Conservation (phyloP, 148 eudicot genomes). For the Pharnaceum exiguum region DNA sequence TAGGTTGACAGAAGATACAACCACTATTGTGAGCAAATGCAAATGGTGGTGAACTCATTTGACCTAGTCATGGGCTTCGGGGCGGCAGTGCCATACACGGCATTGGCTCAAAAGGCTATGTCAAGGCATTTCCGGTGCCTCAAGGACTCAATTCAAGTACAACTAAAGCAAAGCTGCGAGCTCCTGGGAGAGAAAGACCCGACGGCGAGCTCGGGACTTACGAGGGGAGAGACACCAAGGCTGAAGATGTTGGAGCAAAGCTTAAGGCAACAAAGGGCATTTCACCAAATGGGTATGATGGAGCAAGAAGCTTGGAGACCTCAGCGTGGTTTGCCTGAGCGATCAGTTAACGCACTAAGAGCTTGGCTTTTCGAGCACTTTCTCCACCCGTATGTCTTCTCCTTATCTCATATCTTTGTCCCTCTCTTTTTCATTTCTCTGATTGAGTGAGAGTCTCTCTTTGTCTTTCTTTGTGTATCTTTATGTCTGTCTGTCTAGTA, state of each 20-base stretch:
- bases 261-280: slow-evolving; percentile 80
- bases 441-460: no score
- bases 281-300: slow-evolving; percentile 94
- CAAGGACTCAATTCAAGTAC: slow-evolving; percentile 67
- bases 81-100: slow-evolving; percentile 77
- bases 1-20: slow-evolving; percentile 89
- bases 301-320: slow-evolving; percentile 98
- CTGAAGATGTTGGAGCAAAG: slow-evolving; percentile 72
- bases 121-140: slow-evolving; percentile 85
- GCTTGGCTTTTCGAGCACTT: slow-evolving; percentile 98
- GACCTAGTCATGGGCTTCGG: slow-evolving; percentile 89
- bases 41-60: slow-evolving; percentile 89
- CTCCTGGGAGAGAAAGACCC: slow-evolving; percentile 76
- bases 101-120: slow-evolving; percentile 89
- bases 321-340: slow-evolving; percentile 88
- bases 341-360: slow-evolving; percentile 72
- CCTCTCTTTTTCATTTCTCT: background rate
- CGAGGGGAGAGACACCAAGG: slow-evolving; percentile 91
- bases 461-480: background rate
- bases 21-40: slow-evolving; percentile 93
- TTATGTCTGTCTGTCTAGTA: no score
- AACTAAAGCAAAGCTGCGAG: slow-evolving; percentile 73
- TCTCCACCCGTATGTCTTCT: slow-evolving; percentile 80
- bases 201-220: slow-evolving; percentile 56
- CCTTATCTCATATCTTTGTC: slow-evolving; percentile 3